These are phyloP conservation scores for Xylaria telfairii DNA, from an alignment of 495 filamentous ascomycete genomes.

Conservation along the genomic window DNA sequence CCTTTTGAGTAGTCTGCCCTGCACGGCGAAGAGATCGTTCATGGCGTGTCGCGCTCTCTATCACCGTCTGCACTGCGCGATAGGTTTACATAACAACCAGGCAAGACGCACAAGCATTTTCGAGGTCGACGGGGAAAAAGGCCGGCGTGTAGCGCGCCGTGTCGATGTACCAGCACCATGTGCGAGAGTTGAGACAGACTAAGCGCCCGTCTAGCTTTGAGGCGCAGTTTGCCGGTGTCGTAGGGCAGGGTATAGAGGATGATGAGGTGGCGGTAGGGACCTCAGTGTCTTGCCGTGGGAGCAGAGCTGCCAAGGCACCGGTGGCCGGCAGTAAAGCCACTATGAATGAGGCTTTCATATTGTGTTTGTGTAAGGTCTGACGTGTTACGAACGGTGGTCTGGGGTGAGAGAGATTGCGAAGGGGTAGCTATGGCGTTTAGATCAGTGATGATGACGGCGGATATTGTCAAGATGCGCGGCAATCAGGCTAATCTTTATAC, in stretches of 20 bases:
- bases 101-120: conserved; percentile 14
- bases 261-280: conserved; percentile 7
- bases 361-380: not conserved
- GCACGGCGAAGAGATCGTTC: not conserved
- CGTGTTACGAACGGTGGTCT: not conserved
- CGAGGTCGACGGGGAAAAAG: conserved; percentile 26
- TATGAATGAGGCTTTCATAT: conserved; percentile 20
- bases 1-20: not conserved
- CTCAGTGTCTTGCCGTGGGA: conserved; percentile 9
- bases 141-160: conserved; percentile 20
- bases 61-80: not conserved
- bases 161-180: conserved; percentile 24
- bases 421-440: not conserved
- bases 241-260: conserved; percentile 17
- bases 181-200: conserved; percentile 24
- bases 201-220: conserved; percentile 12
- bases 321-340: conserved; percentile 20
- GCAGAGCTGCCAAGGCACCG: conserved; percentile 10
- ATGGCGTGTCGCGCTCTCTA: too few species aligned
- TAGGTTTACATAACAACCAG: not conserved
- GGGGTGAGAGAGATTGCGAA: not conserved
- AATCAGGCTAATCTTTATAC: not conserved
- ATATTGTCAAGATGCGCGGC: not conserved
- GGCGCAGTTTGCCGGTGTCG: conserved; percentile 21
- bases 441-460: not conserved